phyloP scores from a whole-genome alignment of 202 grass and related monocot species.

The Setaria viridis region DNA sequence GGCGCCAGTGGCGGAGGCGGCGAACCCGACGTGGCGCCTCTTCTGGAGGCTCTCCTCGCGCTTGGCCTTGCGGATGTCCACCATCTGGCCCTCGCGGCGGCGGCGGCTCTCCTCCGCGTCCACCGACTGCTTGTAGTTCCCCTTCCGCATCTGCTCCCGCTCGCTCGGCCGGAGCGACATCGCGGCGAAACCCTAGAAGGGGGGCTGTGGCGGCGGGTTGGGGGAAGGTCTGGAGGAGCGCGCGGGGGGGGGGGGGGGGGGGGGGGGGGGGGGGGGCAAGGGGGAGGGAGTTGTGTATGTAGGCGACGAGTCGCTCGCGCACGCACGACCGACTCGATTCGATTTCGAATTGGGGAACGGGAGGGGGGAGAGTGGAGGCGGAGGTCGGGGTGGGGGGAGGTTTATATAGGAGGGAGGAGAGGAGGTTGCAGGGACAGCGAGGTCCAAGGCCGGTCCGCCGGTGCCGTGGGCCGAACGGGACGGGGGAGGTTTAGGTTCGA shows the following conservation, averaged over 20 bases:
- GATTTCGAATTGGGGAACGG: constrained; percentile 52
- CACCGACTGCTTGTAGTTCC: constrained; percentile 83
- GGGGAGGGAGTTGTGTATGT: background rate
- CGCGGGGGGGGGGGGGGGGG: no score
- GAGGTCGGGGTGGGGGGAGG: background rate
- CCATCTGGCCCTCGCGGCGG: constrained; percentile 76
- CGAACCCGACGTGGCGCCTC: constrained; percentile 80
- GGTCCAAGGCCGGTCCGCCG: background rate
- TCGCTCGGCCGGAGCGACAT: constrained; percentile 93
- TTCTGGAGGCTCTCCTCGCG: constrained; percentile 86
- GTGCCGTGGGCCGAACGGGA: background rate
- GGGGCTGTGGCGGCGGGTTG: background rate
- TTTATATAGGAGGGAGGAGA: constrained; percentile 34
- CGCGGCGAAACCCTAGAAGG: constrained; percentile 45
- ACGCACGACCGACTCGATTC: constrained; percentile 35
- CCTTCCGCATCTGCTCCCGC: constrained; percentile 68
- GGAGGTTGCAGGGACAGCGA: background rate
- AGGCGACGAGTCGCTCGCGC: constrained; percentile 21
- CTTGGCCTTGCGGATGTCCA: constrained; percentile 85
- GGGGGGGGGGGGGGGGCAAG: no score
- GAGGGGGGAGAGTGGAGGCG: no score
- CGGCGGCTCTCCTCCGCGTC: constrained; percentile 89
- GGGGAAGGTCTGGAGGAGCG: background rate
- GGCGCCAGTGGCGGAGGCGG: background rate
- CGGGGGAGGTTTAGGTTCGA: background rate